phyloP scores from a whole-genome alignment of 805 yeast species.

The Saccharomycopsis fodiens region DNA sequence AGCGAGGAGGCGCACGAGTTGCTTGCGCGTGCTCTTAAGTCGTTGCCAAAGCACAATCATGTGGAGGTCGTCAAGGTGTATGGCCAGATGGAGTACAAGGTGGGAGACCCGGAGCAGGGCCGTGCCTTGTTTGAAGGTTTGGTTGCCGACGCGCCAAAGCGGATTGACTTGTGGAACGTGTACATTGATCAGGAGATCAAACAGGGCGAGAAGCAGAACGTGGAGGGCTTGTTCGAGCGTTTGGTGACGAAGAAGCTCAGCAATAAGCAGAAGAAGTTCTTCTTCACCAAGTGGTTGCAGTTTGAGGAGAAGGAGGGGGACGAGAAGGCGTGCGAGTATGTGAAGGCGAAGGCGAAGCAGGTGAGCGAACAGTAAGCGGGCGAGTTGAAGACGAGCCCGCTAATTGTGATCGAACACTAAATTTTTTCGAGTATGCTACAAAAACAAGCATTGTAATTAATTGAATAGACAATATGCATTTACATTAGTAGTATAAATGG shows the following conservation, averaged over 20 bases:
- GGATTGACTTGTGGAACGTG: slow-evolving; percentile 92
- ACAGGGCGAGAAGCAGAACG: slow-evolving; percentile 53
- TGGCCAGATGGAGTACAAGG: slow-evolving; percentile 78
- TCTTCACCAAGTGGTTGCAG: slow-evolving; percentile 86
- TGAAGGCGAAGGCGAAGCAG: slow-evolving; percentile 72
- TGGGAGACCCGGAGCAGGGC: slow-evolving; percentile 92
- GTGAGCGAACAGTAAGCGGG: slow-evolving; percentile 7
- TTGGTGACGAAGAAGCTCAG: slow-evolving; percentile 57
- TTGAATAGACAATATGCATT: neutral
- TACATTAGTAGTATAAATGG: too few species aligned
- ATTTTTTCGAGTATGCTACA: neutral
- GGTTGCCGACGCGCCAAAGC: slow-evolving; percentile 80
- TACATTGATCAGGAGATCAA: slow-evolving; percentile 91
- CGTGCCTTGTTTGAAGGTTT: slow-evolving; percentile 92
- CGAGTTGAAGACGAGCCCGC: neutral
- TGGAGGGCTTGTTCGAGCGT: slow-evolving; percentile 78
- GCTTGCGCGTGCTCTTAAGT: slow-evolving; percentile 66
- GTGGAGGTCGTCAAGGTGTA: slow-evolving; percentile 79
- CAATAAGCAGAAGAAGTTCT: slow-evolving; percentile 87
- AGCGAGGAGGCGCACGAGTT: slow-evolving; percentile 59
- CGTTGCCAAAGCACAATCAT: slow-evolving; percentile 64
- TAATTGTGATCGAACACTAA: neutral
- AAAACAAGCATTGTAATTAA: neutral
- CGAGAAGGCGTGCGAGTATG: slow-evolving; percentile 67
- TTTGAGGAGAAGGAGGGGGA: slow-evolving; percentile 68